Evolutionary conservation across 2,329 filamentous ascomycete genomes (phyloP).

Genomic region (Ceratocystiopsis brevicomis): DNA sequence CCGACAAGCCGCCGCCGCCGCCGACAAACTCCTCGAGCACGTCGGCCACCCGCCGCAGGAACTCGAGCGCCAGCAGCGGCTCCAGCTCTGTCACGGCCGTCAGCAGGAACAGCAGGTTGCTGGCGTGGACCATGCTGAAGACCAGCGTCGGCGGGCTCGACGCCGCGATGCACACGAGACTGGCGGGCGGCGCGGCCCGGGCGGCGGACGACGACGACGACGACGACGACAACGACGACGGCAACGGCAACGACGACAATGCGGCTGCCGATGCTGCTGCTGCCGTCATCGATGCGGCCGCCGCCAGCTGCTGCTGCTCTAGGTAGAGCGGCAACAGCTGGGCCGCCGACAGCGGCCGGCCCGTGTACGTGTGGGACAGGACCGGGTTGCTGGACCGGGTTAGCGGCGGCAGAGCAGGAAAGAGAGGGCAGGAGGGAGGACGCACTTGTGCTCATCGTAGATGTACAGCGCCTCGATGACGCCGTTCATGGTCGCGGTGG

Average conservation of each 20-base stretch:
- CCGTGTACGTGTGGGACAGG: slow-evolving; percentile 75
- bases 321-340: slow-evolving; percentile 75
- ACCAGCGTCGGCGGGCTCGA: slow-evolving; percentile 72
- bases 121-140: slow-evolving; percentile 70
- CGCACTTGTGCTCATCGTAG: slow-evolving; percentile 85
- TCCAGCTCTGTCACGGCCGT: slow-evolving; percentile 76
- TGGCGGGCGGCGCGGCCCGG: slow-evolving; percentile 45
- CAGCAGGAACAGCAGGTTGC: slow-evolving; percentile 68
- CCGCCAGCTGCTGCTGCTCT: slow-evolving; percentile 36
- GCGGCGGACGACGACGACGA: neutral
- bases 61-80: slow-evolving; percentile 78
- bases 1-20: slow-evolving; percentile 32
- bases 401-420: neutral
- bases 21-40: slow-evolving; percentile 88
- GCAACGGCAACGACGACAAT: too few species aligned
- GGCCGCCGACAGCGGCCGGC: slow-evolving; percentile 56
- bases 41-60: slow-evolving; percentile 83
- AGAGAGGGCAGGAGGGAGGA: neutral
- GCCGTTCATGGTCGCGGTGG: slow-evolving; percentile 44
- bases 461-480: slow-evolving; percentile 92
- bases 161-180: slow-evolving; percentile 66
- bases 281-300: too few species aligned
- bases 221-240: neutral
- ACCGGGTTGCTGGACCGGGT: slow-evolving; percentile 46
- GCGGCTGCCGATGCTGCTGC: too few species aligned